Base-by-base conservation (phyloP, 1,284 basidiomycete genomes). In the Amylostereum chailletii region DNA sequence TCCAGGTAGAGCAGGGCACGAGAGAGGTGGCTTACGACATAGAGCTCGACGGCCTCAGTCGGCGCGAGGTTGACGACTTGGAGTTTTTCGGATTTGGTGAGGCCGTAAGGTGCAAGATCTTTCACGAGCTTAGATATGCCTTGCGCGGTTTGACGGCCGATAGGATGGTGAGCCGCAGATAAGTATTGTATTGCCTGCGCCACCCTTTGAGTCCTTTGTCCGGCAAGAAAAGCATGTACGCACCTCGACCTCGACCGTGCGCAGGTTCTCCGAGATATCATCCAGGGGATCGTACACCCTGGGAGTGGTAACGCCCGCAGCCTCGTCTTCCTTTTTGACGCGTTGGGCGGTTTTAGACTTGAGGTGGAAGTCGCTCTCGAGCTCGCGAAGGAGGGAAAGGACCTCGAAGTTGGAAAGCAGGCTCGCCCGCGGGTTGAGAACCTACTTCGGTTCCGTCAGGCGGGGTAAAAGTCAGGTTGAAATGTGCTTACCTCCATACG, bases 51-150 rank as follows among this genome's bases (percentile, higher is more conserved):
- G 0, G 84, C 71, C 45, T 82, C 77, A 3, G 76, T 81, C 1
- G 94, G 94, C 0, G 86, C 86, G 10, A 95, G 75, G 62, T 97
- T 96, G 44, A 92, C 83, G 34, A 95, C 77, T 62, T 95, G 92
- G 3, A 97, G 74, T 58, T 94, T 90, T 71, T 97, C 94, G 3
- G 86, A 81, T 60, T 94, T 95, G 0, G 92, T 94, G 53, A 97
- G 70, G 6, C 79, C 76, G 53, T 82, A 88, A 41, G 78, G 69
- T 9, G 78, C 76, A 8, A 96, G 77, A 36, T 70, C 69, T 53
- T 81, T 77, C 9, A 87, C 78, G 10, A 96, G 79, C 46, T 72
- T 70, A 1, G 75, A 65, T 48, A 96, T 81, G 9, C 79, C 76
- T 39, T 78, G 74, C 0, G 76, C 71, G 1, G 78, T 82, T 64